Conservation (phyloP, 192 early-diverging fungal species). For the Coemansia guatemalensis region DNA sequence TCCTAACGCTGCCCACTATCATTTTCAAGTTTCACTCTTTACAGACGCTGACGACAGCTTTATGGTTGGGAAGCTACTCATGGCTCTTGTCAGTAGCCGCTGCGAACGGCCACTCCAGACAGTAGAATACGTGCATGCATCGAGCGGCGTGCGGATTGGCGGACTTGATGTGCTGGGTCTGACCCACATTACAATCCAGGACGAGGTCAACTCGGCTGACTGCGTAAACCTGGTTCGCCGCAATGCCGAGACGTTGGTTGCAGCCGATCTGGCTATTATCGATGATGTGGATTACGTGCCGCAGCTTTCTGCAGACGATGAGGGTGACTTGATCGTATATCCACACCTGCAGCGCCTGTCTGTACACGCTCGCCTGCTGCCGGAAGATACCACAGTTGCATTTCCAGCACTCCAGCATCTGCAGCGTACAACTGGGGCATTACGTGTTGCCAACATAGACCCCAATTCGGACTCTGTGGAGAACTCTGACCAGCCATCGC, state of each 20-base stretch:
- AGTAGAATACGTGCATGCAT: constrained; percentile 42
- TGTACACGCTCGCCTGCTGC: constrained; percentile 29
- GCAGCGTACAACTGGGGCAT: constrained; percentile 21
- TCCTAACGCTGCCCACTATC: constrained; percentile 25
- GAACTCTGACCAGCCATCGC: no score
- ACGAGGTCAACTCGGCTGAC: constrained; percentile 26
- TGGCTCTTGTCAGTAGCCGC: constrained; percentile 7
- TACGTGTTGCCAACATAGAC: constrained; percentile 24
- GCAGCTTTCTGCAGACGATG: constrained; percentile 22
- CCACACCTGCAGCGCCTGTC: constrained; percentile 26
- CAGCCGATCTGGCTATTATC: constrained; percentile 35
- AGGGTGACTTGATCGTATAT: constrained; percentile 23
- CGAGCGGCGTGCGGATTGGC: constrained; percentile 37
- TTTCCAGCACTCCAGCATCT: constrained; percentile 36
- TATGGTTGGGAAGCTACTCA: constrained; percentile 41
- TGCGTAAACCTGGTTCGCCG: constrained; percentile 42
- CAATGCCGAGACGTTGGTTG: constrained; percentile 34
- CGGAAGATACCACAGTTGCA: constrained; percentile 18
- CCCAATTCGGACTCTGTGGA: no score
- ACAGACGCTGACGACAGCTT: constrained; percentile 47
- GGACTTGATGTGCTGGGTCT: constrained; percentile 32
- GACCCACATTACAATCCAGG: constrained; percentile 40
- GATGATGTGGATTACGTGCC: constrained; percentile 32
- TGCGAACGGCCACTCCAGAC: constrained; percentile 5
- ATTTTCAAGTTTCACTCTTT: constrained; percentile 39